Evolutionary conservation across 176 grass and related monocot genomes (phyloP).

Genomic region (Echinochloa phyllopogon): DNA sequence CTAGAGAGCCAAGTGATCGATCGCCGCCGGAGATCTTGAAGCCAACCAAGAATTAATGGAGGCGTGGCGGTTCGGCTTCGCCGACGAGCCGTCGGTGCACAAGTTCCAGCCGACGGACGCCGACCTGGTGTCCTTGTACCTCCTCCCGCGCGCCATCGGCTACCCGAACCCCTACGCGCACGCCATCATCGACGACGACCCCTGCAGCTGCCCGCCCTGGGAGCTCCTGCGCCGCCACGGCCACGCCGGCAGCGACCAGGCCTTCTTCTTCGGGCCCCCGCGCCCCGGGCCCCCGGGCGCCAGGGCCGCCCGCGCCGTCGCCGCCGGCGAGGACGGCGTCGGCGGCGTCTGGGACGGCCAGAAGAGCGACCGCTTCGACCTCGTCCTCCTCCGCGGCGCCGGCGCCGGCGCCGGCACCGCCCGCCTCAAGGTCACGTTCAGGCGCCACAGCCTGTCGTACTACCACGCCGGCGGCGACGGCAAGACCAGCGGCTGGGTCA

Average conservation of each 20-base stretch:
- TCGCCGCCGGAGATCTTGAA: no score
- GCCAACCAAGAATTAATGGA: neutral
- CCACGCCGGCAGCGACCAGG: neutral
- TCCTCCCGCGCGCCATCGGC: slow-evolving; percentile 24
- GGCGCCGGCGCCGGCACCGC: neutral
- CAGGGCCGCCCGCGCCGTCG: neutral
- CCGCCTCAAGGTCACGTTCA: neutral
- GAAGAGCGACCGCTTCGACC: neutral
- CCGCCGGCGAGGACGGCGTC: neutral
- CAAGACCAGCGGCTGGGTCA: neutral
- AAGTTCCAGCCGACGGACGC: slow-evolving; percentile 40
- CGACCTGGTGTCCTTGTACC: slow-evolving; percentile 31
- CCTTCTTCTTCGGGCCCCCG: slow-evolving; percentile 22
- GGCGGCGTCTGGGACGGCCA: slow-evolving; percentile 17
- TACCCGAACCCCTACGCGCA: neutral
- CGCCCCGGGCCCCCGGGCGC: no score
- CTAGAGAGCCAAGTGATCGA: no score
- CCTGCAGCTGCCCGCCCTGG: slow-evolving; percentile 17
- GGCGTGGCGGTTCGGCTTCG: neutral
- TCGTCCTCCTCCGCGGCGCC: neutral
- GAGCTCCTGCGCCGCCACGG: slow-evolving; percentile 8
- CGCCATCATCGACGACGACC: slow-evolving; percentile 21
- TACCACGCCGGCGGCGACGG: fast-evolving
- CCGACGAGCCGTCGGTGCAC: neutral
- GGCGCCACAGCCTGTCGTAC: neutral